phyloP scores from a whole-genome alignment of 2,329 filamentous ascomycete species.

The Chaetomium sp. region DNA sequence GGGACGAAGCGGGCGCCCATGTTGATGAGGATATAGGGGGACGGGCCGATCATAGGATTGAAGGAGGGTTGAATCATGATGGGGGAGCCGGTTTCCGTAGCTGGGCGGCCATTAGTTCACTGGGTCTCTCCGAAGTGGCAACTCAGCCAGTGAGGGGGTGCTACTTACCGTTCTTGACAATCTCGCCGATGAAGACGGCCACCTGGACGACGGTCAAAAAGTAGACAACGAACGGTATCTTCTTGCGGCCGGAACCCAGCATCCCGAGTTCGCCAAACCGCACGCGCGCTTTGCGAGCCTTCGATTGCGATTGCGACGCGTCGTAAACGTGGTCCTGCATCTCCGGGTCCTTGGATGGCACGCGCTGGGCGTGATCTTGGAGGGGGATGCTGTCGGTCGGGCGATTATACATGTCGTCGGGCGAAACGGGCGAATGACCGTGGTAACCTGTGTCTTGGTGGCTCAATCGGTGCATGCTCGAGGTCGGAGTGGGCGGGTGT shows the following conservation, averaged over 20 bases:
- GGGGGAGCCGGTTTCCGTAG: conserved; percentile 73
- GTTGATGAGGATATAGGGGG: conserved; percentile 86
- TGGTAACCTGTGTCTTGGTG: conserved; percentile 62
- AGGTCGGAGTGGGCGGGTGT: conserved; percentile 39
- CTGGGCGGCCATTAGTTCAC: conserved; percentile 44
- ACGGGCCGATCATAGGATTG: conserved; percentile 97
- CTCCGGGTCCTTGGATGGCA: conserved; percentile 50
- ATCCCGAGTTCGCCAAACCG: conserved; percentile 63
- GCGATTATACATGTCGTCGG: conserved; percentile 40
- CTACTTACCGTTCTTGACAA: conserved; percentile 76
- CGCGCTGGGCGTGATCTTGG: conserved; percentile 40
- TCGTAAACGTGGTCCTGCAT: conserved; percentile 65
- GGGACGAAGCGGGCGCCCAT: conserved; percentile 93
- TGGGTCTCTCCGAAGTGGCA: neutral
- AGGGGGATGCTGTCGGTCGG: conserved; percentile 60
- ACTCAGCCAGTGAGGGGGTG: conserved; percentile 13
- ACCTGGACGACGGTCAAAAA: conserved; percentile 75
- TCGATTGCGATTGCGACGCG: conserved; percentile 44
- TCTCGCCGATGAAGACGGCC: conserved; percentile 83
- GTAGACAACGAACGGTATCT: conserved; percentile 80
- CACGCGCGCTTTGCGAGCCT: conserved; percentile 48
- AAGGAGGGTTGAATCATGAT: conserved; percentile 82
- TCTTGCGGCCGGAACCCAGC: conserved; percentile 57
- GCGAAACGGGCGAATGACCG: conserved; percentile 47
- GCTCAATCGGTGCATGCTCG: conserved; percentile 47